Base-by-base conservation (phyloP, 2,329 filamentous ascomycete species). In the Aspergillus pseudotamarii region DNA sequence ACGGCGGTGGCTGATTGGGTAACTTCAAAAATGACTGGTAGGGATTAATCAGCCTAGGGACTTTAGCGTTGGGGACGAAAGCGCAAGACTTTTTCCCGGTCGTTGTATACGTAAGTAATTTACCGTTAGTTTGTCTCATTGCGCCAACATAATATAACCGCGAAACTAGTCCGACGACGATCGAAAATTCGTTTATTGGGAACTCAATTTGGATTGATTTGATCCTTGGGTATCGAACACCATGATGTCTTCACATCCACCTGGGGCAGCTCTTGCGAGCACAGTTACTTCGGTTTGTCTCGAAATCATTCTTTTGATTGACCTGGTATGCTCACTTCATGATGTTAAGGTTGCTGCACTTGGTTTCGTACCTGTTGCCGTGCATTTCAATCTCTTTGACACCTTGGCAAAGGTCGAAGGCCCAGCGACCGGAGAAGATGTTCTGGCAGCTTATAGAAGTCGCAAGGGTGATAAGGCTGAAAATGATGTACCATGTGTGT, bases 341-440 rank as follows among this genome's bases (percentile, higher is more conserved):
- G 23, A 28, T 50, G 10, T 19, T 19, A 48, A 79, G 76, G 64
- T 73, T 1, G 75, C 76, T 14, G 72, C 75, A 0, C 59, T 79
- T n/a, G 77, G 75, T 1, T 79, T 79, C 41, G 69, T 79, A 2
- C 76, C 77, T 2, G 74, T 79, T 23, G 77, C 77, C 0, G 66
- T 76, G 16, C 71, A 76, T 38, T 78, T 79, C 61, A 61, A 74
- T 50, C 65, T 79, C 12, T 78, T 79, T 55, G 61, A 66, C 21
- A 66, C 69, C 26, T 58, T 79, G 1, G 72, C 73, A 8, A 59
- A 53, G 9, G 65, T 74, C 34, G 70, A 69, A 3, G 65, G 66
- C 19, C 67, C 72, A 1, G 72, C 70, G 6, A 75, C 67, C 6
- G 70, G 71, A 10, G 63, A 73, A 34, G 70, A 76, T 16, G 66